Percentiles rank a stretch among this genome's conserved stretches.
These are phyloP conservation scores for Biancaea sappan DNA, from an alignment of 306 rosid species.

Conservation along the genomic window DNA sequence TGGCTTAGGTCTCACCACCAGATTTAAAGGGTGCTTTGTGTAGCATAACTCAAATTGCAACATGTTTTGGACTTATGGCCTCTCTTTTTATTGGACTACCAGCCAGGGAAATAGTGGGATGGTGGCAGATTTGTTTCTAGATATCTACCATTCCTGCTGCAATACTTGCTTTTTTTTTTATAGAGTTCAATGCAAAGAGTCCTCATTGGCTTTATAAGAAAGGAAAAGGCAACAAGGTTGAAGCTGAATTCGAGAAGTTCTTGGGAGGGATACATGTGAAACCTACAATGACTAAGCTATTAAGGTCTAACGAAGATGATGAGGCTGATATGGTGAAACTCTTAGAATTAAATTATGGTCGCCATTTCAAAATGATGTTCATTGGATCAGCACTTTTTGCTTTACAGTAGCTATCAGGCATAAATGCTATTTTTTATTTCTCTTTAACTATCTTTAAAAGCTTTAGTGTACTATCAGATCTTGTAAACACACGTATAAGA, in stretches of 20 bases:
- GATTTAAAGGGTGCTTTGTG: conserved; percentile 72
- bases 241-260: conserved; percentile 63
- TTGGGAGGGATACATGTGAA: no score
- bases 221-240: conserved; percentile 74
- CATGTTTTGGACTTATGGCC: conserved; percentile 79
- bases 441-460: no score
- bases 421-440: no score
- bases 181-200: conserved; percentile 83
- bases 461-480: no score
- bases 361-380: no score
- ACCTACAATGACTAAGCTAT: conserved; percentile 67
- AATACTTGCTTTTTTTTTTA: conserved; percentile 60
- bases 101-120: conserved; percentile 65
- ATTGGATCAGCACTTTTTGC: no score
- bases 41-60: conserved; percentile 76
- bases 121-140: conserved; percentile 91
- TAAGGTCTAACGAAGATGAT: conserved; percentile 66
- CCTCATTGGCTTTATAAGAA: conserved; percentile 86
- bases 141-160: conserved; percentile 66
- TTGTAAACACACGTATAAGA: no score
- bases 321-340: conserved; percentile 49
- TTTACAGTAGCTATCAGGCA: no score
- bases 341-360: conserved; percentile 61
- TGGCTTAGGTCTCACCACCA: conserved; percentile 80
- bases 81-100: conserved; percentile 73